Base-by-base conservation (phyloP, 2,329 filamentous ascomycete species). In the Pseudogymnoascus sp. region DNA sequence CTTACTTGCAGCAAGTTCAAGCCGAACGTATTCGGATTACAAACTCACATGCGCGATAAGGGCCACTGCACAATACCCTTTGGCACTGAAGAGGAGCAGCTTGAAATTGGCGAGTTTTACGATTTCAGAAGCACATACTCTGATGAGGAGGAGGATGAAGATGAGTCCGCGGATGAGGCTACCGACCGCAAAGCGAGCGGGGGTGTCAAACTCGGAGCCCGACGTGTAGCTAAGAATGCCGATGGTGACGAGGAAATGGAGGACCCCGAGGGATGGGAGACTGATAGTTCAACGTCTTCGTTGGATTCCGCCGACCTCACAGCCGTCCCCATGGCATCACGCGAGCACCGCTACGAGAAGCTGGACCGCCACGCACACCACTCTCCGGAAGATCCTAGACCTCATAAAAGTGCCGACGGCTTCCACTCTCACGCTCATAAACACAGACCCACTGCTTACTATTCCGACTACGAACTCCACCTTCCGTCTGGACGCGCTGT, bases 61-160 rank as follows among this genome's bases (percentile, higher is more conserved):
- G 88, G 90, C 0, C 94, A 99, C 74, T 97, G 92, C 80, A 96
- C 92, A 82, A 95, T 99, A 66, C 92, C 90, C 0, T 99, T 92
- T 72, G 85, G 86, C 58, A 87, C 85, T 0, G 90, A 96, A 70
- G 86, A 88, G 34, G 91, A 97, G 70, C 90, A 96, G 75, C 81
- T 97, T 28, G 90, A 95, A 60, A 90, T 99, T 69, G 94, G 94
- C 60, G 90, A 97, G 65, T 96, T 90, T 73, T 99, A 99, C 74
- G 94, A 99, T 71, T 99, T 99, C 80, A 83, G 89, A 65, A 89
- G 89, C 74, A 96, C 94, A 1, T 99, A 99, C 72, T 94, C 91
- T 0, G 94, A 97, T 68, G 83, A 80, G 9, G 89, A 81, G 60
- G 77, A 82, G 13, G 81, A 84, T 1, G 83, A 82, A 1, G 82